Evolutionary conservation across 1,139 yeast species (phyloP).

Genomic region (Ogataea hybrid): DNA sequence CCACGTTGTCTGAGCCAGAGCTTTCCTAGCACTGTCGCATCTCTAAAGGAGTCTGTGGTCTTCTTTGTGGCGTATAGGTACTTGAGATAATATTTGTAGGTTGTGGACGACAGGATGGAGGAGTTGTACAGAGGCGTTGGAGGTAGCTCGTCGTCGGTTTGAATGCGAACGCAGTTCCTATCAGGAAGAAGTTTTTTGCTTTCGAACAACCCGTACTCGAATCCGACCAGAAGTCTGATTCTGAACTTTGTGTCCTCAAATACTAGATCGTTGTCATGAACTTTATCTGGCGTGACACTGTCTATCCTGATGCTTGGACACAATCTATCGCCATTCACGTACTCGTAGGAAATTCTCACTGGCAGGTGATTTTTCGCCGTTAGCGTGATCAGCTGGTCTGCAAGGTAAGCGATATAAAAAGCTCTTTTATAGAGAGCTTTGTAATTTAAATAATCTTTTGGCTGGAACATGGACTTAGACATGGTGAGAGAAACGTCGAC

Average conservation of each 20-base stretch:
- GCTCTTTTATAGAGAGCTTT: constrained; percentile 89
- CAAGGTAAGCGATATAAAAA: constrained; percentile 76
- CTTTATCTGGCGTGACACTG: constrained; percentile 46
- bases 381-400: constrained; percentile 56
- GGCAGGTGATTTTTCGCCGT: constrained; percentile 58
- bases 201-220: constrained; percentile 72
- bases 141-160: constrained; percentile 45
- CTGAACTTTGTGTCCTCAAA: constrained; percentile 70
- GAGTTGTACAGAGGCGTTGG: constrained; percentile 89
- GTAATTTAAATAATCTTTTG: constrained; percentile 87
- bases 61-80: constrained; percentile 74
- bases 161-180: constrained; percentile 75
- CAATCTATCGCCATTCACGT: constrained; percentile 62
- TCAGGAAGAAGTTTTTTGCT: constrained; percentile 74
- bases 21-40: constrained; percentile 84
- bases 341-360: constrained; percentile 57
- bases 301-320: constrained; percentile 62
- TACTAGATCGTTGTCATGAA: constrained; percentile 41
- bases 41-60: constrained; percentile 78
- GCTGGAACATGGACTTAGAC: constrained; percentile 73
- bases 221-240: constrained; percentile 69
- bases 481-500: constrained; percentile 80
- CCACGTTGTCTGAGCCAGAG: constrained; percentile 91
- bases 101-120: constrained; percentile 66
- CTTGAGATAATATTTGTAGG: constrained; percentile 68